phyloP scores from a whole-genome alignment of 148 eudicot genomes.

The Chenopodium quinoa region DNA sequence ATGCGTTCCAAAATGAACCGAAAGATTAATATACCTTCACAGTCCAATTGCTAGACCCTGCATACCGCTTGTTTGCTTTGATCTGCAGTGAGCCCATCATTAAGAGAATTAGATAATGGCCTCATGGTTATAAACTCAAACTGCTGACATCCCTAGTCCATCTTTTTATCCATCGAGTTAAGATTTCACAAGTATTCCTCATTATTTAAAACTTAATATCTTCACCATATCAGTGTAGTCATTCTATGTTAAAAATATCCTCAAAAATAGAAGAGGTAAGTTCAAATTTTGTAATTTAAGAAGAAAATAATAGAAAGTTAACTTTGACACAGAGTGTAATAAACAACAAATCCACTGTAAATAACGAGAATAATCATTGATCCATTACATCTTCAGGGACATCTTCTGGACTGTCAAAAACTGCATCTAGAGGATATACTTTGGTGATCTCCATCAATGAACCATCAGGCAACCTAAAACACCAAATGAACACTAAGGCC shows the following conservation, averaged over 20 bases:
- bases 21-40: conserved; percentile 50
- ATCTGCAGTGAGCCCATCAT: conserved; percentile 45
- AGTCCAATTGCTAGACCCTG: conserved; percentile 89
- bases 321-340: neutral
- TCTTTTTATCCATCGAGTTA: neutral
- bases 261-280: too few species aligned
- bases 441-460: conserved; percentile 91
- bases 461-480: conserved; percentile 85
- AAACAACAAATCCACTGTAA: neutral
- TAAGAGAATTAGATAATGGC: neutral
- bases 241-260: neutral
- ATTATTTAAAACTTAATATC: too few species aligned
- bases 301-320: neutral
- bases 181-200: too few species aligned
- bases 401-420: conserved; percentile 81
- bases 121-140: neutral
- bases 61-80: conserved; percentile 87
- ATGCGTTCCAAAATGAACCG: too few species aligned
- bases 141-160: neutral
- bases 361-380: neutral
- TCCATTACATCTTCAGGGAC: conserved; percentile 87
- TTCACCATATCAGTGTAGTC: neutral
- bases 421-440: conserved; percentile 87
- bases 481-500: conserved; percentile 13
- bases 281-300: too few species aligned